These are phyloP conservation scores for Skeletonema marinoi DNA, from an alignment of 108 stramenopile species.

Conservation along the genomic window DNA sequence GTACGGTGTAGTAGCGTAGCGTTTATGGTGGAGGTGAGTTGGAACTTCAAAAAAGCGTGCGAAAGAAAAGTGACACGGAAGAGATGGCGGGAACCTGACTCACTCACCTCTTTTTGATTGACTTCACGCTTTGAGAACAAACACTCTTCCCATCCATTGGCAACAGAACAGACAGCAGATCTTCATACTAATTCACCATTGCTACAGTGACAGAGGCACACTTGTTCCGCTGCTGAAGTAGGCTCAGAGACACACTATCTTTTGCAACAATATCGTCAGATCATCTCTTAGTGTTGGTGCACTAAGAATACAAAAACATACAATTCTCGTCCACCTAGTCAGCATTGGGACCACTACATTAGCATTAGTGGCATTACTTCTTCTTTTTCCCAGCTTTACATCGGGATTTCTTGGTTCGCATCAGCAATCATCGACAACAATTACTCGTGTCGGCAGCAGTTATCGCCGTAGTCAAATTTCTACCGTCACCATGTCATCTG, in stretches of 20 bases:
- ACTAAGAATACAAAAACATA: neutral
- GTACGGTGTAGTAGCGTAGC: neutral
- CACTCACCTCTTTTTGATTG: too few species aligned
- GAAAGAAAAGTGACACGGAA: too few species aligned
- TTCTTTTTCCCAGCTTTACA: slow-evolving; percentile 9
- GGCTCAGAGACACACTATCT: too few species aligned
- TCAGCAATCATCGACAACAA: neutral
- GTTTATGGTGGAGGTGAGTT: neutral
- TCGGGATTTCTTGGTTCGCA: slow-evolving; percentile 4
- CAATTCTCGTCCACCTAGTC: neutral
- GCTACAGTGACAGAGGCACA: too few species aligned
- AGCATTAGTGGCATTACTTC: neutral
- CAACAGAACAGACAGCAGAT: too few species aligned
- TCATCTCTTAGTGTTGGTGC: neutral
- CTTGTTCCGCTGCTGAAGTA: too few species aligned
- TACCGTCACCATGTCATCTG: slow-evolving; percentile 2
- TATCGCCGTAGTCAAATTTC: neutral
- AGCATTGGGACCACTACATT: neutral
- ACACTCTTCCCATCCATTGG: too few species aligned
- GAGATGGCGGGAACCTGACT: too few species aligned
- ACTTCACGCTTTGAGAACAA: too few species aligned
- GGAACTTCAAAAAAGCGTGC: neutral
- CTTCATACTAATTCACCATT: too few species aligned
- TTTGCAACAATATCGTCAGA: too few species aligned
- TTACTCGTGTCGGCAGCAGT: neutral